Evolutionary conservation across 768 basidiomycete genomes (phyloP).

Genomic region (Leucosporidium scottii): DNA sequence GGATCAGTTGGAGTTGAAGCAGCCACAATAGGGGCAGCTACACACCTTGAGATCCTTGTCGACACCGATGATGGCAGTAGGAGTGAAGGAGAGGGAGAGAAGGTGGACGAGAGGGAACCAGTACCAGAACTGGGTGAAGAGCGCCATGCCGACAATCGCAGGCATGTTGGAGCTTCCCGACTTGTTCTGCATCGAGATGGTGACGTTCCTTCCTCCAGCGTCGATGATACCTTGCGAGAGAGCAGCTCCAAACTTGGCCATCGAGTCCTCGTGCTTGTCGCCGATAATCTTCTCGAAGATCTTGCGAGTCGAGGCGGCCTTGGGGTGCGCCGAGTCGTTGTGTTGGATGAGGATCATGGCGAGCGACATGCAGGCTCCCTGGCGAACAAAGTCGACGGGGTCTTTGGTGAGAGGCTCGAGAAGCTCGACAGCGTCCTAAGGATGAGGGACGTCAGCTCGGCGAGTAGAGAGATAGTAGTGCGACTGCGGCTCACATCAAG

Average conservation of each 20-base stretch:
- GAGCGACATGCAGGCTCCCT: conserved; percentile 89
- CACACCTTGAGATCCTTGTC: conserved; percentile 74
- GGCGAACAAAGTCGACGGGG: conserved; percentile 94
- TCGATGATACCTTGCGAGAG: conserved; percentile 95
- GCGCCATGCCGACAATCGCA: conserved; percentile 93
- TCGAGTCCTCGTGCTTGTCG: conserved; percentile 97
- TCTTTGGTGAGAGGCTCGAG: conserved; percentile 98
- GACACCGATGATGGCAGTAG: conserved; percentile 89
- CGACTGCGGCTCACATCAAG: conserved; percentile 56
- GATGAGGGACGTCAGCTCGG: conserved; percentile 5
- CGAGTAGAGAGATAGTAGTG: not conserved
- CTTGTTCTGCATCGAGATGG: conserved; percentile 84
- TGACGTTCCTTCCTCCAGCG: conserved; percentile 92
- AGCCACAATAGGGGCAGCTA: not conserved
- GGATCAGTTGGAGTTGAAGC: not conserved
- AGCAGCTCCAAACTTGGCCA: conserved; percentile 95
- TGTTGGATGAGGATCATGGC: conserved; percentile 97
- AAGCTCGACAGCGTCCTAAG: conserved; percentile 87
- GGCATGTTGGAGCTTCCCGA: conserved; percentile 88
- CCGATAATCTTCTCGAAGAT: conserved; percentile 80
- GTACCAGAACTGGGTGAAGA: conserved; percentile 99
- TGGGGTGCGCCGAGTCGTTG: conserved; percentile 80
- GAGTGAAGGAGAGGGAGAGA: conserved; percentile 83
- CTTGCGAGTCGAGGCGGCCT: conserved; percentile 69
- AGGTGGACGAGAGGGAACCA: conserved; percentile 98